phyloP scores from a whole-genome alignment of 768 basidiomycete genomes.

The Coprinopsis cinerea region DNA sequence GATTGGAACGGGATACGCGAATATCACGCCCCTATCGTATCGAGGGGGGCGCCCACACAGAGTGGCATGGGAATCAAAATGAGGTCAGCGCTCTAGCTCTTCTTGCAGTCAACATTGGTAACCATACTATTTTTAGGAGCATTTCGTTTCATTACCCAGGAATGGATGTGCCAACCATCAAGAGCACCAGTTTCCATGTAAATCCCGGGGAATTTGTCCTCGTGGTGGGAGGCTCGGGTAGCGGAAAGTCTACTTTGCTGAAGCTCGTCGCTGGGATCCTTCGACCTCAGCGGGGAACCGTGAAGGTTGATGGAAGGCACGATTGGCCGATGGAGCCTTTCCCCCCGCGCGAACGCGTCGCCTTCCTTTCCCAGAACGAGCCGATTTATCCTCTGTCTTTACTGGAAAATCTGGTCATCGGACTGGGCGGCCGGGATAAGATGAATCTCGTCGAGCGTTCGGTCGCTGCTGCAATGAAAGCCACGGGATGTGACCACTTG shows the following conservation, averaged over 20 bases:
- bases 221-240: conserved; percentile 40
- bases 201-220: conserved; percentile 37
- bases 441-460: not conserved
- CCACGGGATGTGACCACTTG: conserved; percentile 29
- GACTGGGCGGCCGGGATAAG: conserved; percentile 12
- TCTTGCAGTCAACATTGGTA: not conserved
- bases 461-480: conserved; percentile 20
- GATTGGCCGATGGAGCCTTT: conserved; percentile 27
- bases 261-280: conserved; percentile 33
- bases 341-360: conserved; percentile 32
- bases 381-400: conserved; percentile 28
- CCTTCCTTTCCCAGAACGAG: conserved; percentile 37
- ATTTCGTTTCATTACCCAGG: conserved; percentile 14
- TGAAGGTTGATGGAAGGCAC: conserved; percentile 30
- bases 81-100: not conserved
- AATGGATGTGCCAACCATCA: conserved; percentile 17
- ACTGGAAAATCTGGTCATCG: conserved; percentile 28
- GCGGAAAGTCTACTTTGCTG: conserved; percentile 39
- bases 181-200: conserved; percentile 32
- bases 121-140: conserved; percentile 8
- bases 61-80: no score
- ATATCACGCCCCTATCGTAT: conserved; percentile 7
- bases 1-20: conserved; percentile 10
- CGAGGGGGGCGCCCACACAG: no score
- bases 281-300: conserved; percentile 28